A percentile compares a stretch with the other conserved stretches of the same genome.
Conservation (phyloP, 2,329 filamentous ascomycete genomes). For the Ceratocystis papillata region DNA sequence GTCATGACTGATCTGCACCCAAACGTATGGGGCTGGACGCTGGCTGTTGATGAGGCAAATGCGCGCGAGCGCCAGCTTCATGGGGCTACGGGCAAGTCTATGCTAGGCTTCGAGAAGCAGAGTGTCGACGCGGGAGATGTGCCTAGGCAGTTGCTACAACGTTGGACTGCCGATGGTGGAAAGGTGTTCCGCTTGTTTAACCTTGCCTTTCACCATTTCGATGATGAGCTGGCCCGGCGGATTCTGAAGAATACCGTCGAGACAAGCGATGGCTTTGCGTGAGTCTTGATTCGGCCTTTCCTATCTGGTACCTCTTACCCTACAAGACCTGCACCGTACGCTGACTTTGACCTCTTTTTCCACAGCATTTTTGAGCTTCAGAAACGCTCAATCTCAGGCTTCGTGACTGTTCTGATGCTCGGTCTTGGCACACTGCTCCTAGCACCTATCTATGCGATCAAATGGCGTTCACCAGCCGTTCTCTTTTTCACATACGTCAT, state of each 20-base stretch:
- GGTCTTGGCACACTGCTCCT: slow-evolving; percentile 42
- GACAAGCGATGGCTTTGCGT: slow-evolving; percentile 54
- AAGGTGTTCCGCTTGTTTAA: slow-evolving; percentile 61
- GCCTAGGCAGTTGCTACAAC: slow-evolving; percentile 39
- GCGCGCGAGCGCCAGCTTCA: slow-evolving; percentile 29
- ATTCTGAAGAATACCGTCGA: slow-evolving; percentile 55
- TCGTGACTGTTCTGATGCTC: slow-evolving; percentile 44
- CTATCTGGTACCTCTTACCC: not conserved
- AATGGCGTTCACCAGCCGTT: slow-evolving; percentile 42
- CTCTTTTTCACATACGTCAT: slow-evolving; percentile 56
- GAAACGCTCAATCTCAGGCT: slow-evolving; percentile 46
- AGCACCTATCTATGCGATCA: slow-evolving; percentile 44
- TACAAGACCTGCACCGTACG: not conserved
- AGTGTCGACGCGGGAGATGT: slow-evolving; percentile 56
- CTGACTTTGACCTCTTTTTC: slow-evolving; percentile 27
- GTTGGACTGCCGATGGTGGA: slow-evolving; percentile 30
- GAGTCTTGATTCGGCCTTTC: slow-evolving; percentile 10
- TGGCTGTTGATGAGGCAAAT: slow-evolving; percentile 29
- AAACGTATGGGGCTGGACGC: slow-evolving; percentile 49
- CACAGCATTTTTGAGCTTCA: slow-evolving; percentile 59
- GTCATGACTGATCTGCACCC: slow-evolving; percentile 57
- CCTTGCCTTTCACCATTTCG: slow-evolving; percentile 67
- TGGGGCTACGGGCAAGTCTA: slow-evolving; percentile 29
- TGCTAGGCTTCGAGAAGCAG: slow-evolving; percentile 47
- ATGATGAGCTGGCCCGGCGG: slow-evolving; percentile 47